These are phyloP conservation scores for Pseudotsuga menziesii DNA, from an alignment of 75 land plant species.

Conservation along the genomic window DNA sequence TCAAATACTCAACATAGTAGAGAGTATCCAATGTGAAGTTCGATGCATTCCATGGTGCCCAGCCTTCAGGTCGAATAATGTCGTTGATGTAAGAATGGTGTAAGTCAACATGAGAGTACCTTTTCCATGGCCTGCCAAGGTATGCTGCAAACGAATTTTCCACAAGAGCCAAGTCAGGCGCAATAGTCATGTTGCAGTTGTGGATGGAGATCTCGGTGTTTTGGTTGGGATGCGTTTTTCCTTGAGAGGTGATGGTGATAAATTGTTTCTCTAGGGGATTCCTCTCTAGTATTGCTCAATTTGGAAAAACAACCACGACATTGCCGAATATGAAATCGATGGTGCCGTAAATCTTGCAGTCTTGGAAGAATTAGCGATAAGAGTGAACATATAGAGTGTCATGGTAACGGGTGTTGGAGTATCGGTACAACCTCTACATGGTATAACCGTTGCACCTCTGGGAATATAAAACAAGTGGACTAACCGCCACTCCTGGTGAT, in stretches of 20 bases:
- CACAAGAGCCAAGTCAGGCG: neutral
- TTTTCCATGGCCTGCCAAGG: constrained; percentile 45
- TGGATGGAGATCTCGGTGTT: constrained; percentile 24
- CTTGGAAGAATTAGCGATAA: no score
- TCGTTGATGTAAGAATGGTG: constrained; percentile 19
- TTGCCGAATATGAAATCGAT: constrained; percentile 50
- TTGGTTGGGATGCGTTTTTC: constrained; percentile 1
- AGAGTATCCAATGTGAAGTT: constrained; percentile 15
- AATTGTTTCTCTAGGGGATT: constrained; percentile 15
- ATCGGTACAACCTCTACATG: no score
- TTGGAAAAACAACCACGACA: constrained; percentile 32
- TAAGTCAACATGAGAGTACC: constrained; percentile 23
- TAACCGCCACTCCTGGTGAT: no score
- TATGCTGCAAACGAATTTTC: constrained; percentile 7
- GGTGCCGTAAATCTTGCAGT: no score
- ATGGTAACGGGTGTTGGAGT: no score
- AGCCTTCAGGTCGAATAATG: constrained; percentile 29
- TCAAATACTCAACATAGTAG: constrained; percentile 34
- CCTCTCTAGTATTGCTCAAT: constrained; percentile 21
- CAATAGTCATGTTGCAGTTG: constrained; percentile 14
- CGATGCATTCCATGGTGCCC: constrained; percentile 27
- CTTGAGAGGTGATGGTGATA: constrained; percentile 25
- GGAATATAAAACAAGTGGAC: no score
- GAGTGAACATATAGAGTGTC: no score
- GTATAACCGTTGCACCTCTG: no score